These are phyloP conservation scores for Trypanosoma boissoni DNA, from an alignment of 208 protist species.

Conservation along the genomic window DNA sequence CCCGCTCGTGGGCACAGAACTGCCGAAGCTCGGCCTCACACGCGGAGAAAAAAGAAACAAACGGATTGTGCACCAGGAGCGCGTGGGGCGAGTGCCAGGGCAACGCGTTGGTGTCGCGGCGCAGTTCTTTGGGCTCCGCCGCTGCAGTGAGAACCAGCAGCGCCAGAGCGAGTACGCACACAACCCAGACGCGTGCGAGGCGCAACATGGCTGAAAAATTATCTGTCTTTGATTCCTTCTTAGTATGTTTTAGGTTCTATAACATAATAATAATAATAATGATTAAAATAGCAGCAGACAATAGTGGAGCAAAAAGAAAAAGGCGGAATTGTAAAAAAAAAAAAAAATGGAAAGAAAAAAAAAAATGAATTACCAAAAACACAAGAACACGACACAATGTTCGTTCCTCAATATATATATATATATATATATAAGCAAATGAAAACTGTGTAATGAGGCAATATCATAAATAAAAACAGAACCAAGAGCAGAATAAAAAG, in stretches of 20 bases:
- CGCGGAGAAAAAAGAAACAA: constrained; percentile 9
- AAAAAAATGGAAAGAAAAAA: constrained; percentile 21
- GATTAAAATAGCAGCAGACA: no score
- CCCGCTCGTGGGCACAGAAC: constrained; percentile 5
- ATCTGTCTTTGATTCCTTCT: no score
- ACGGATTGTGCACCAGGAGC: no score
- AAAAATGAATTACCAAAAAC: constrained; percentile 15
- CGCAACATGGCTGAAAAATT: no score
- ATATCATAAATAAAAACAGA: constrained; percentile 16
- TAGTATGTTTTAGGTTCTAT: no score
- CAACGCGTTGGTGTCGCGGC: neutral
- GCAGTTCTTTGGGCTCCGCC: no score
- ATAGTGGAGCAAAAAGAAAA: no score
- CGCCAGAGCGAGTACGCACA: constrained; percentile 26
- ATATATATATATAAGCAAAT: neutral
- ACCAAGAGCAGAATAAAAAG: constrained; percentile 11
- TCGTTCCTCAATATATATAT: no score
- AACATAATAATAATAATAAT: no score
- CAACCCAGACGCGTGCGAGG: no score
- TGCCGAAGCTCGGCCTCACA: constrained; percentile 12
- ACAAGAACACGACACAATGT: constrained; percentile 7
- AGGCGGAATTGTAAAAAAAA: neutral
- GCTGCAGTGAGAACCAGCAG: constrained; percentile 5
- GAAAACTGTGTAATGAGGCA: constrained; percentile 5
- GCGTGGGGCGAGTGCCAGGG: no score